These are phyloP conservation scores for Colletotrichum zoysiae DNA, from an alignment of 2,329 filamentous ascomycete species.

Conservation along the genomic window DNA sequence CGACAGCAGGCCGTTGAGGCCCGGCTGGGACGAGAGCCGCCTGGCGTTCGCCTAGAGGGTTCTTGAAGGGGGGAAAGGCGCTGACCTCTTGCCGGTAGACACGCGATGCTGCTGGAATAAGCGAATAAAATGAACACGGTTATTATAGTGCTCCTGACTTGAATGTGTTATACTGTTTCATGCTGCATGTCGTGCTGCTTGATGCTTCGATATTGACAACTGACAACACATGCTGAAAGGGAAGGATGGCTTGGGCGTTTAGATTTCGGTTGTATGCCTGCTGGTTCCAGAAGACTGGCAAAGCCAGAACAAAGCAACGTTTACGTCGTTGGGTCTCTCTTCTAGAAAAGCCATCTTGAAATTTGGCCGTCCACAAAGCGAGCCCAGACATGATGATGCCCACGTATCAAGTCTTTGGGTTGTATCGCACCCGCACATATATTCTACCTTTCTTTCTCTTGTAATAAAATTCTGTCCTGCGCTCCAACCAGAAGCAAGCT, in stretches of 20 bases:
- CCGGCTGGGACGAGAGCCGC: constrained; percentile 60
- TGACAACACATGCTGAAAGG: background rate
- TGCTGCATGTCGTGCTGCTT: background rate
- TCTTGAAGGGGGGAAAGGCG: background rate
- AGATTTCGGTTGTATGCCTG: background rate
- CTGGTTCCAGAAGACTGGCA: background rate
- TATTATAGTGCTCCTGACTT: too few species aligned
- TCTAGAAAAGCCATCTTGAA: too few species aligned
- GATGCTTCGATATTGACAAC: background rate
- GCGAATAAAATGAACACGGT: too few species aligned
- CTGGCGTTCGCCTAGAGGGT: constrained; percentile 49
- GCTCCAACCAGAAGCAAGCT: background rate
- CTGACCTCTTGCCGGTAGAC: background rate
- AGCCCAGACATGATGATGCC: background rate
- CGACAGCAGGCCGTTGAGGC: constrained; percentile 61
- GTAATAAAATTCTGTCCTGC: background rate
- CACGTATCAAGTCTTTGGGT: background rate
- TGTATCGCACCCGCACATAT: too few species aligned
- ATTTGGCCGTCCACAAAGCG: background rate
- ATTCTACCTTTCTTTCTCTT: too few species aligned
- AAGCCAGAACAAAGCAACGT: background rate
- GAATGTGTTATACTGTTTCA: background rate
- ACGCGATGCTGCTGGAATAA: background rate
- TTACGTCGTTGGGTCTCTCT: background rate
- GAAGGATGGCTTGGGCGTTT: background rate